phyloP scores from a whole-genome alignment of 148 eudicot genomes.

The Euryodendron excelsum region DNA sequence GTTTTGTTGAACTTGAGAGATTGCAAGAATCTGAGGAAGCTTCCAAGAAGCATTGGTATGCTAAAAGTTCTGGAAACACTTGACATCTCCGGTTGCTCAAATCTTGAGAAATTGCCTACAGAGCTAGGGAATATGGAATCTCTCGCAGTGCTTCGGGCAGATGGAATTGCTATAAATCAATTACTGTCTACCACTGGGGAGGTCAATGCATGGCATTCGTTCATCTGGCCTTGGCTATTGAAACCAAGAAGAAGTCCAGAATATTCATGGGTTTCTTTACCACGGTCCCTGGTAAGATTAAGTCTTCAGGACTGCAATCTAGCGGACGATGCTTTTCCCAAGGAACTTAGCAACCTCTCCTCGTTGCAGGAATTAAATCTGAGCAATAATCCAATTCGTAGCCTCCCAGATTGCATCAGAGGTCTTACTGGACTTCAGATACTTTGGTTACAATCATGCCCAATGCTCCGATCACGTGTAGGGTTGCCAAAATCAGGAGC shows the following conservation, averaged over 20 bases:
- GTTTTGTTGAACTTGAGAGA: background rate
- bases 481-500: background rate
- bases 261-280: background rate
- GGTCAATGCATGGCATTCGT: background rate
- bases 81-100: background rate
- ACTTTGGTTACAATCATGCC: background rate
- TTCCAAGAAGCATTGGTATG: background rate
- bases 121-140: background rate
- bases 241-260: background rate
- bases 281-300: background rate
- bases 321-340: background rate
- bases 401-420: background rate
- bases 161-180: background rate
- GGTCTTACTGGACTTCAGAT: background rate
- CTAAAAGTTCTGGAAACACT: background rate
- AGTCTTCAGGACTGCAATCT: background rate
- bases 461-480: background rate
- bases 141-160: background rate
- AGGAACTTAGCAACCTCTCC: background rate
- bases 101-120: background rate
- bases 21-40: background rate
- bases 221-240: background rate
- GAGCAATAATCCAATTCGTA: background rate
- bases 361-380: background rate
- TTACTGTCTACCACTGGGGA: too few relatives aligned